These are phyloP conservation scores for Sarcodon aspratus DNA, from an alignment of 768 basidiomycete genomes.

Conservation along the genomic window DNA sequence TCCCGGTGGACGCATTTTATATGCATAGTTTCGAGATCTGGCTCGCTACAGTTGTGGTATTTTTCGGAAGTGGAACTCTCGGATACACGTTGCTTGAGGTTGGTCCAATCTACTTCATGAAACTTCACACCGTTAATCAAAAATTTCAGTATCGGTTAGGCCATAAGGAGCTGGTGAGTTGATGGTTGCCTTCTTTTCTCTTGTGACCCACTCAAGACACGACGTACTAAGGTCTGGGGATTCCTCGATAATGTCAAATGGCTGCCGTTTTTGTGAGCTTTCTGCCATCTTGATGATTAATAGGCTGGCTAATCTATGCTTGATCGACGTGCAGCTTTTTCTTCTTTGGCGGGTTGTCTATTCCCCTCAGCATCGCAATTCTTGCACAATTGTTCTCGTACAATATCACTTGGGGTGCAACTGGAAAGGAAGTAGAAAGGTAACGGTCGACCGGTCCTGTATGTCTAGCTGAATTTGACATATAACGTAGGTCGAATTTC, in stretches of 20 bases:
- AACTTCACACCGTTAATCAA: no score
- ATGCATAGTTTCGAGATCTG: slow-evolving; percentile 75
- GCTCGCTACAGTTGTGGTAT: slow-evolving; percentile 68
- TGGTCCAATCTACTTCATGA: no score
- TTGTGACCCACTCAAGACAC: background rate
- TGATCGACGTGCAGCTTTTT: slow-evolving; percentile 39
- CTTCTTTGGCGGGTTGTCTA: slow-evolving; percentile 68
- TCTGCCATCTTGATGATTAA: background rate
- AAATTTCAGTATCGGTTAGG: slow-evolving; percentile 44
- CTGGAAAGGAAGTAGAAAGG: slow-evolving; percentile 76
- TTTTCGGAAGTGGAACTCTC: slow-evolving; percentile 62
- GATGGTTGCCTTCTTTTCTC: background rate
- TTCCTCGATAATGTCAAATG: slow-evolving; percentile 22
- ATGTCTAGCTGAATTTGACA: no score
- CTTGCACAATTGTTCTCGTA: slow-evolving; percentile 66
- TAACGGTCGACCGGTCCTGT: slow-evolving; percentile 11
- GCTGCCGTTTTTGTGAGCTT: slow-evolving; percentile 29
- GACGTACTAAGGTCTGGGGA: slow-evolving; percentile 11
- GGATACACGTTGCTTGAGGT: slow-evolving; percentile 57
- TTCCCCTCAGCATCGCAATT: slow-evolving; percentile 55
- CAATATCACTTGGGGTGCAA: slow-evolving; percentile 71
- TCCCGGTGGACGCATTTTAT: slow-evolving; percentile 67
- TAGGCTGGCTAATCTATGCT: background rate
- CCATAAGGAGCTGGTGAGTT: slow-evolving; percentile 16
- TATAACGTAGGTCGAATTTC: slow-evolving; percentile 43